These are phyloP conservation scores for Euphrasia confusa DNA, from an alignment of 257 asterid species.

Conservation along the genomic window DNA sequence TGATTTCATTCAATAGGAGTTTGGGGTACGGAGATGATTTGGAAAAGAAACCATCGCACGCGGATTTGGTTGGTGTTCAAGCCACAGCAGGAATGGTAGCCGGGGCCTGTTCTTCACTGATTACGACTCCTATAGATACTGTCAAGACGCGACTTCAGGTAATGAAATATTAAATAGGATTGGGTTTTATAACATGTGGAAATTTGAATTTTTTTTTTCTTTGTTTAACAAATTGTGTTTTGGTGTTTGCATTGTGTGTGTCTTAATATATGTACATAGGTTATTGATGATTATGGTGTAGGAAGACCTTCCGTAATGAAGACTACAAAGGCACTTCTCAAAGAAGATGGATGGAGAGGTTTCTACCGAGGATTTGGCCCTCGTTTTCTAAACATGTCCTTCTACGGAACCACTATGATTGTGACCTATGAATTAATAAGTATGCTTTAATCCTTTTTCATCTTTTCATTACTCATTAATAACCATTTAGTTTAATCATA, in stretches of 20 bases:
- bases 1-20: constrained; percentile 35
- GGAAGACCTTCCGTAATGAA: constrained; percentile 87
- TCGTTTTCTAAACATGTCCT: constrained; percentile 82
- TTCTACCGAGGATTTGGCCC: constrained; percentile 93
- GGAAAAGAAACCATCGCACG: constrained; percentile 66
- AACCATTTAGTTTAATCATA: background rate
- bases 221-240: background rate
- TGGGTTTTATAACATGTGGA: background rate
- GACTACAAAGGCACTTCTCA: constrained; percentile 57
- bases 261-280: constrained; percentile 36
- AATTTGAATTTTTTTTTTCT: background rate
- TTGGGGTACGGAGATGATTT: constrained; percentile 55
- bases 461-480: background rate
- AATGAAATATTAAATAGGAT: constrained; percentile 17
- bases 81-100: constrained; percentile 85
- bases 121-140: constrained; percentile 82
- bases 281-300: constrained; percentile 74
- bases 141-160: constrained; percentile 93
- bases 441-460: constrained; percentile 26
- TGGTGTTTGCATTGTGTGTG: constrained; percentile 14
- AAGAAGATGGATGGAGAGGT: constrained; percentile 93
- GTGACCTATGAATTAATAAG: constrained; percentile 91
- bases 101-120: constrained; percentile 79
- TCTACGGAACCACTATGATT: constrained; percentile 89
- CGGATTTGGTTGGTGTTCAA: constrained; percentile 66